Base-by-base conservation (phyloP, 108 stramenopile species). In the Licmophora abbreviata region DNA sequence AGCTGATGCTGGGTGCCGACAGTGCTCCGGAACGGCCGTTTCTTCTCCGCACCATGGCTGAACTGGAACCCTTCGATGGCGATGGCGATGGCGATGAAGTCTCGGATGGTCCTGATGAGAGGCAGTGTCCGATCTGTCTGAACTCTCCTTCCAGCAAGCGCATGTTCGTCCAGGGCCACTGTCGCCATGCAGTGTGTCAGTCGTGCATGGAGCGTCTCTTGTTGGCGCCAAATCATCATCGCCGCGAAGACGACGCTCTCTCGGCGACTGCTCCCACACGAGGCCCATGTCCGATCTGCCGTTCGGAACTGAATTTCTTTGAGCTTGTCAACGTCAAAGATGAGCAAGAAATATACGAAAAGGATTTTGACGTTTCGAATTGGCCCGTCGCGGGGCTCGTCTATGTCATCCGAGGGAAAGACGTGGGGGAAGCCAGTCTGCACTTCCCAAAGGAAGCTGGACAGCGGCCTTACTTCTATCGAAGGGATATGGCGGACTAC, bases 231-330 rank as follows among this genome's bases (percentile, higher is more conserved):
- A n/a, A n/a, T n/a, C 62, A 40, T 46, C 24, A 48, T 41, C 24
- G 21, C n/a, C 24, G 23, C 15, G 21, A 25, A 25, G 52, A 46
- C 14, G 23, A 21, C 17, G 70, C 64, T 61, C 24, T 31, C 10
- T 58, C 64, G 22, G 28, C 60, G 22, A 32, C 42, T 11, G 63
- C 63, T 24, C 70, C 70, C 3, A 71, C 70, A 14, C 20, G 64
- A 22, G 70, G 70, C 17, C 45, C 63, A 34, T 71, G 70, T 52
- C 70, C 70, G 5, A 64, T 71, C n/a, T 71, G 70, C 35, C 32
- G 70, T 34, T 20, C 41, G 3, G 53, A 38, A 21, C 34, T 71
- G 6, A 54, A 45, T n/a, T 49, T 64, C 2, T 71, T 71, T 44
- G 59, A 71, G 7, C 11, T 71, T n/a, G 40, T 41, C 0, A 11